phyloP scores from a whole-genome alignment of 2,329 filamentous ascomycete species.

The Ceratocystis destructans region DNA sequence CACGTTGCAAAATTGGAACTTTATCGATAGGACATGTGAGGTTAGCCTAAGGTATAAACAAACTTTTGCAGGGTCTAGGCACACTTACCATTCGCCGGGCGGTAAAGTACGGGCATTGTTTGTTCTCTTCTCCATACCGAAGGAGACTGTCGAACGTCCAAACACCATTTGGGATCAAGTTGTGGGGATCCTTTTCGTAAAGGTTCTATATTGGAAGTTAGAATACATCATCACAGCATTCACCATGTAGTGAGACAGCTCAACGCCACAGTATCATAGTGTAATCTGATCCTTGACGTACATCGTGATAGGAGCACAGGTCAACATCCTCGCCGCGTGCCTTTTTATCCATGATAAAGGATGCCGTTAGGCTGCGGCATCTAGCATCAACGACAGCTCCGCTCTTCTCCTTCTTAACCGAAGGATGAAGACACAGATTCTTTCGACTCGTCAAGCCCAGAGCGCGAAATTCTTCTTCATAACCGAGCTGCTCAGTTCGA shows the following conservation, averaged over 20 bases:
- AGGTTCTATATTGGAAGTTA: slow-evolving; percentile 50
- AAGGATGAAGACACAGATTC: slow-evolving; percentile 90
- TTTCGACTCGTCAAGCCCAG: slow-evolving; percentile 91
- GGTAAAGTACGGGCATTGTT: slow-evolving; percentile 96
- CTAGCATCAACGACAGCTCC: slow-evolving; percentile 88
- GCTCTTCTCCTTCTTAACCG: slow-evolving; percentile 91
- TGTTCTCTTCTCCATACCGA: slow-evolving; percentile 83
- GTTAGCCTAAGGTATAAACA: slow-evolving; percentile 15
- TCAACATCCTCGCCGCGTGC: slow-evolving; percentile 89
- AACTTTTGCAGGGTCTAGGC: not conserved
- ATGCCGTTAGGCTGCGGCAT: slow-evolving; percentile 86
- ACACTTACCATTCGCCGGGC: slow-evolving; percentile 69
- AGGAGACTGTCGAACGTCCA: slow-evolving; percentile 88
- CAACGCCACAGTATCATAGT: no score
- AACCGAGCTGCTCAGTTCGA: slow-evolving; percentile 72
- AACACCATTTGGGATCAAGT: slow-evolving; percentile 83
- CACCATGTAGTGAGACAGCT: not conserved
- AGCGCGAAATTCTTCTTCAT: slow-evolving; percentile 83
- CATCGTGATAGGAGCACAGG: slow-evolving; percentile 88
- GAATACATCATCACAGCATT: not conserved
- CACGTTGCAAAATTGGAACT: slow-evolving; percentile 98
- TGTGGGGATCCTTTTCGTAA: slow-evolving; percentile 86
- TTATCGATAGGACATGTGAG: not conserved
- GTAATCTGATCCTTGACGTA: slow-evolving; percentile 28
- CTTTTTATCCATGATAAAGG: slow-evolving; percentile 96